phyloP scores from a whole-genome alignment of 73 alveolate species.

The Breviolum minutum region DNA sequence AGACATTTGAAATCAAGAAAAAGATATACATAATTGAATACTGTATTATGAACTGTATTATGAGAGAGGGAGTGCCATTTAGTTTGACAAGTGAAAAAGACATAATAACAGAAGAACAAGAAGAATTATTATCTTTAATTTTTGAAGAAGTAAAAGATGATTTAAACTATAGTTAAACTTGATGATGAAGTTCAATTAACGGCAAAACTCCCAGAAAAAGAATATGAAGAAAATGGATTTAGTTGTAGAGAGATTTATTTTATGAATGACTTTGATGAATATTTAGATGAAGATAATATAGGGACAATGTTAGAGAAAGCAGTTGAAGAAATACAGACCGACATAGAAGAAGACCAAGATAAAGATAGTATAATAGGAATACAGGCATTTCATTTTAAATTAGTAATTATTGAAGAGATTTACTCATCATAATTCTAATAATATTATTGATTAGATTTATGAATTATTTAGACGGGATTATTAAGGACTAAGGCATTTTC shows the following conservation, averaged over 20 bases:
- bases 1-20: slow-evolving; percentile 4
- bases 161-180: not conserved
- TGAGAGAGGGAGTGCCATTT: too few species aligned
- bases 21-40: not conserved
- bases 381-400: too few species aligned
- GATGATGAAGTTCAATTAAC: not conserved
- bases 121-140: not conserved
- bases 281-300: not conserved
- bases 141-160: not conserved
- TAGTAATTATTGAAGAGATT: too few species aligned
- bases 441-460: not conserved
- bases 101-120: not conserved
- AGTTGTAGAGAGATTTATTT: not conserved
- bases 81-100: not conserved
- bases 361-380: too few species aligned
- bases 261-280: not conserved
- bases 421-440: too few species aligned
- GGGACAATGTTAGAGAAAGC: not conserved
- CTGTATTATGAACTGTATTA: not conserved
- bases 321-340: not conserved
- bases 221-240: not conserved
- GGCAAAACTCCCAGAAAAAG: not conserved
- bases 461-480: not conserved
- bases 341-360: not conserved
- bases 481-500: not conserved